Percentiles rank a stretch among this genome's conserved stretches.
Conservation (phyloP, 2,329 filamentous ascomycete genomes). For the Lachnellula cervina region DNA sequence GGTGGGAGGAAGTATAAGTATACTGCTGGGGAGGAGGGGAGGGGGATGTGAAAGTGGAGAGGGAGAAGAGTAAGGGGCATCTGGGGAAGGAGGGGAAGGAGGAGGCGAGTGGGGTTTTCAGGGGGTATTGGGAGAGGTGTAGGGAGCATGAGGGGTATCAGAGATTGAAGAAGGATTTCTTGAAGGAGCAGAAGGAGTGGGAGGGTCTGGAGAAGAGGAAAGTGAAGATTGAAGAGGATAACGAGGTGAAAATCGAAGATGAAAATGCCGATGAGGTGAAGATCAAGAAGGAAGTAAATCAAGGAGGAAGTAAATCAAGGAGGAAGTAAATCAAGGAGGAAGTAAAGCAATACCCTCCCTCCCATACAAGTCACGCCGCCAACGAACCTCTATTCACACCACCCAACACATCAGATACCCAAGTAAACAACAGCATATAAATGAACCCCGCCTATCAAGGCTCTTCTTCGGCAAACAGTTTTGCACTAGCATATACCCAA, state of each 20-base stretch:
- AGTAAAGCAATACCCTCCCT: no score
- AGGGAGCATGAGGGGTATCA: conserved; percentile 40
- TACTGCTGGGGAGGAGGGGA: conserved; percentile 25
- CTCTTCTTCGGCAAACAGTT: no score
- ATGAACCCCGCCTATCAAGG: no score
- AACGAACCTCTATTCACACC: no score
- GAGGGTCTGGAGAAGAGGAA: conserved; percentile 1
- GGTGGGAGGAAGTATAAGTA: conserved; percentile 50
- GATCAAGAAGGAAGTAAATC: not conserved
- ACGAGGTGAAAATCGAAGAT: not conserved
- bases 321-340: not conserved
- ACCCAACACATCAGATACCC: no score
- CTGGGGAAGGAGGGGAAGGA: conserved; percentile 45
- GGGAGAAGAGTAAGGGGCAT: conserved; percentile 40
- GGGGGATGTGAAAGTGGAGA: conserved; percentile 33
- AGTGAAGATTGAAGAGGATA: conserved; percentile 5
- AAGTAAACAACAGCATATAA: no score
- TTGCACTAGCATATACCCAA: no score
- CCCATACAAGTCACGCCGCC: no score
- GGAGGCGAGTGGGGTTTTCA: conserved; percentile 45
- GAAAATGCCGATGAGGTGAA: not conserved
- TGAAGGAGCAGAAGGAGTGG: conserved; percentile 38
- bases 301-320: no score
- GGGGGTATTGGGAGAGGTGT: conserved; percentile 44
- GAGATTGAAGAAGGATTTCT: conserved; percentile 41